Evolutionary conservation across 1,139 yeast genomes (phyloP).

Genomic region (Yamadazyma diospyri): DNA sequence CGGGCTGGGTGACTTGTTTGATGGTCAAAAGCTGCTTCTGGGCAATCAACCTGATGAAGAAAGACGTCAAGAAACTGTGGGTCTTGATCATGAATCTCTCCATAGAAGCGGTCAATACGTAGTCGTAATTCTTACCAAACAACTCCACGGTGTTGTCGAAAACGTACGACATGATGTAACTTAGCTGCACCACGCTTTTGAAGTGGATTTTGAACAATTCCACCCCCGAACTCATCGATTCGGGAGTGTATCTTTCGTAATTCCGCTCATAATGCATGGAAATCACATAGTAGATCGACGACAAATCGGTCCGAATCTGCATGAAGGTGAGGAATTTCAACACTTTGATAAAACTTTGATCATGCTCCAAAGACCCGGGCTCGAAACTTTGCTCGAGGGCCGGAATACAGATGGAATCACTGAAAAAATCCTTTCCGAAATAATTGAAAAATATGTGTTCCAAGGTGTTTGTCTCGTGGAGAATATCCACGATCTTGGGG

Average conservation of each 20-base stretch:
- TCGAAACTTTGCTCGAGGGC: conserved; percentile 18
- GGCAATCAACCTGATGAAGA: conserved; percentile 40
- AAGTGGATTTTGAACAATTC: conserved; percentile 44
- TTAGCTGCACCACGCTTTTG: conserved; percentile 42
- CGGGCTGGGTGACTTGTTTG: conserved; percentile 20
- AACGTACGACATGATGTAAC: conserved; percentile 44
- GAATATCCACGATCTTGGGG: conserved; percentile 37
- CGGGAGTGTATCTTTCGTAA: conserved; percentile 25
- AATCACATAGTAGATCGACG: conserved; percentile 43
- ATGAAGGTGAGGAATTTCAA: conserved; percentile 34
- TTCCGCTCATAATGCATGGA: conserved; percentile 42
- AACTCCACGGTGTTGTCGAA: conserved; percentile 43
- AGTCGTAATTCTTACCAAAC: conserved; percentile 43
- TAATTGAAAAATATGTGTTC: conserved; percentile 35
- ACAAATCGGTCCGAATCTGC: conserved; percentile 39
- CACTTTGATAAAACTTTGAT: conserved; percentile 27
- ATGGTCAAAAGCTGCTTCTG: conserved; percentile 34
- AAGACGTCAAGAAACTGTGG: conserved; percentile 39
- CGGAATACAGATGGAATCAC: conserved; percentile 37
- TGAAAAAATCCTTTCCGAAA: conserved; percentile 45
- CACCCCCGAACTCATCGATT: conserved; percentile 40
- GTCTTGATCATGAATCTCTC: conserved; percentile 45
- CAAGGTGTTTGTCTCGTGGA: conserved; percentile 35
- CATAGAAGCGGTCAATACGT: conserved; percentile 33
- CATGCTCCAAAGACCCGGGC: conserved; percentile 19